phyloP scores from a whole-genome alignment of 495 filamentous ascomycete genomes.

The Hyaloscypha finlandica region DNA sequence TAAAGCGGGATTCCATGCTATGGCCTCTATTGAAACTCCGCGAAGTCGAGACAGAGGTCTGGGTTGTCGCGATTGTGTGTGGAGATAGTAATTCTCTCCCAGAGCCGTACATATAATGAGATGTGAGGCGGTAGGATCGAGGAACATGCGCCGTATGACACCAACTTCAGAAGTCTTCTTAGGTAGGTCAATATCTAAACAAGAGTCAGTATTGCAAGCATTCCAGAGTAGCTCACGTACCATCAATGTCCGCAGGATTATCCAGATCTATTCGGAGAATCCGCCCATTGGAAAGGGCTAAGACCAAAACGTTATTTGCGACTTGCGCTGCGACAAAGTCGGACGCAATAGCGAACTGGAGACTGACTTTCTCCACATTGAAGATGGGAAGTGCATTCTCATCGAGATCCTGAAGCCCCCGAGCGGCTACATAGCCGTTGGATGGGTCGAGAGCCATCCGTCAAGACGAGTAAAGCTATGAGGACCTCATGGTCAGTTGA shows the following conservation, averaged over 20 bases:
- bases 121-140: constrained; percentile 95
- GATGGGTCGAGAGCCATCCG: constrained; percentile 43
- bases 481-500: constrained; percentile 27
- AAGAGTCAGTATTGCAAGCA: constrained; percentile 10
- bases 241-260: constrained; percentile 91
- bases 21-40: constrained; percentile 80
- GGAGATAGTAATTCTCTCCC: constrained; percentile 96
- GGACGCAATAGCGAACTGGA: constrained; percentile 86
- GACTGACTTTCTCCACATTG: constrained; percentile 84
- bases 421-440: constrained; percentile 49
- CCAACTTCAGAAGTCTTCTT: constrained; percentile 90
- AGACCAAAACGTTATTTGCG: constrained; percentile 92
- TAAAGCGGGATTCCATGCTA: constrained; percentile 97
- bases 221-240: constrained; percentile 43
- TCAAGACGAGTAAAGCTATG: constrained; percentile 23
- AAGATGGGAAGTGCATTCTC: constrained; percentile 81
- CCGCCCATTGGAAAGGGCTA: constrained; percentile 84
- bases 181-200: constrained; percentile 89
- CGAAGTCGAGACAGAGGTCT: constrained; percentile 81
- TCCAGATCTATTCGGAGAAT: constrained; percentile 94
- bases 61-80: constrained; percentile 88
- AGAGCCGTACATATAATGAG: constrained; percentile 87
- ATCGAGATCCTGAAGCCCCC: constrained; percentile 54
- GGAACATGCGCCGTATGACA: constrained; percentile 90
- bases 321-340: constrained; percentile 97